Conservation (phyloP, 1,284 basidiomycete species). For the Rhodotorula sp. region DNA sequence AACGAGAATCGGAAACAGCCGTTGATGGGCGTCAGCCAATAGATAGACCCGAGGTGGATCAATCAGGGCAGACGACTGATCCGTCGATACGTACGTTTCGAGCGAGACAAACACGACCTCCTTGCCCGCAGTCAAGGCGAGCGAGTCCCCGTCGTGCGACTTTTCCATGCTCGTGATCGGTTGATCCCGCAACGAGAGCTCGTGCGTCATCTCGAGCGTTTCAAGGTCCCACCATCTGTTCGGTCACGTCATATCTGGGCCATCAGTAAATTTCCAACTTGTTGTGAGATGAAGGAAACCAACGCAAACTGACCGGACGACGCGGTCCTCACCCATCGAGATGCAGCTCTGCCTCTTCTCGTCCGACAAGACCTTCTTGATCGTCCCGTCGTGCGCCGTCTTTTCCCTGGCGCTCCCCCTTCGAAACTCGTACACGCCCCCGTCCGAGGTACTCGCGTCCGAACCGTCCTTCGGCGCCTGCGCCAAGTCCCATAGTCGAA, state of each 20-base stretch:
- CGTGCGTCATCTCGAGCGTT: slow-evolving; percentile 68
- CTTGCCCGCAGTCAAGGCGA: slow-evolving; percentile 87
- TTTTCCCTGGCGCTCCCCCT: slow-evolving; percentile 1
- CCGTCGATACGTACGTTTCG: slow-evolving; percentile 47
- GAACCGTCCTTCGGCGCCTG: slow-evolving; percentile 56
- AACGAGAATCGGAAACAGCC: no score
- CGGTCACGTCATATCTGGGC: neutral
- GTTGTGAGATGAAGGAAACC: neutral
- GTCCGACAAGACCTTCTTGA: slow-evolving; percentile 92
- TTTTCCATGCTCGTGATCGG: slow-evolving; percentile 93
- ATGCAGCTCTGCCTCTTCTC: slow-evolving; percentile 76
- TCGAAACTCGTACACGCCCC: slow-evolving; percentile 23
- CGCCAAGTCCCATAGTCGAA: slow-evolving; percentile 86
- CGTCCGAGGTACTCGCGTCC: slow-evolving; percentile 12
- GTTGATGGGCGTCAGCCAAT: no score
- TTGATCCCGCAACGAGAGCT: slow-evolving; percentile 62
- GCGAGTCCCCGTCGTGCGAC: slow-evolving; percentile 75
- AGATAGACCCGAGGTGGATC: no score
- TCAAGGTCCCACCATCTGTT: slow-evolving; percentile 94
- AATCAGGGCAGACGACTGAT: no score
- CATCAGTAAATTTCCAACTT: neutral
- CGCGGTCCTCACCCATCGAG: slow-evolving; percentile 86
- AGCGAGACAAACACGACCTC: slow-evolving; percentile 75
- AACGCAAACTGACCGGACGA: slow-evolving; percentile 67
- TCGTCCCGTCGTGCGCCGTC: slow-evolving; percentile 71